phyloP scores from a whole-genome alignment of 495 filamentous ascomycete genomes.

The Trichocladium uniseriatum region DNA sequence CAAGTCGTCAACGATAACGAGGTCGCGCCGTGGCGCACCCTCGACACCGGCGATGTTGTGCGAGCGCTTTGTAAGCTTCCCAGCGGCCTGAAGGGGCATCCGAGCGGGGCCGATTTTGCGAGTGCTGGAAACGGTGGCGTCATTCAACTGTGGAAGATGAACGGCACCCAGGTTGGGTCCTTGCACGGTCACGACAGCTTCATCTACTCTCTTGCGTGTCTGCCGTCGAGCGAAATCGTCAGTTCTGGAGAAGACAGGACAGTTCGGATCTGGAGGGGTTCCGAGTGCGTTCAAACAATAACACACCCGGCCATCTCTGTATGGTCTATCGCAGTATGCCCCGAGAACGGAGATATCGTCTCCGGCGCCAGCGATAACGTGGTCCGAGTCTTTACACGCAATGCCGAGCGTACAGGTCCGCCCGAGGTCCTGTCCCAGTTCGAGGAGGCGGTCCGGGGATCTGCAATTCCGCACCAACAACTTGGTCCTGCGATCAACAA shows the following conservation, averaged over 20 bases:
- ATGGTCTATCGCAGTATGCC: constrained; percentile 77
- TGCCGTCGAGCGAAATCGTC: constrained; percentile 79
- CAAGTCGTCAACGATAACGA: constrained; percentile 61
- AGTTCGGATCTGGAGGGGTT: constrained; percentile 74
- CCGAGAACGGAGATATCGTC: constrained; percentile 80
- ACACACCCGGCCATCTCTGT: constrained; percentile 96
- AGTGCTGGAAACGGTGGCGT: constrained; percentile 83
- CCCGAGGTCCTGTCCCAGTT: constrained; percentile 52
- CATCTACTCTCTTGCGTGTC: constrained; percentile 74
- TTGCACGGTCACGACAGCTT: constrained; percentile 88
- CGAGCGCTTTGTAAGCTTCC: constrained; percentile 78
- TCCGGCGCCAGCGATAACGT: constrained; percentile 85
- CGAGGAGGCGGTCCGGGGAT: constrained; percentile 69
- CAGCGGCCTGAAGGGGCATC: constrained; percentile 44
- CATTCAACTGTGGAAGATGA: constrained; percentile 73
- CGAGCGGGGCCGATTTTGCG: constrained; percentile 76
- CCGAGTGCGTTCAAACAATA: constrained; percentile 84
- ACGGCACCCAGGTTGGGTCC: constrained; percentile 61
- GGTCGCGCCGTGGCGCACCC: constrained; percentile 64
- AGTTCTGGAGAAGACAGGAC: constrained; percentile 93
- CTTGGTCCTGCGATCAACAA: constrained; percentile 67
- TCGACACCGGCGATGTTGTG: constrained; percentile 74
- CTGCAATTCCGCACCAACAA: constrained; percentile 77
- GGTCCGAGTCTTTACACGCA: constrained; percentile 75
- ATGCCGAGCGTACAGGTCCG: constrained; percentile 57